These are phyloP conservation scores for Pleurotus tuoliensis DNA, from an alignment of 768 basidiomycete species.

Conservation along the genomic window DNA sequence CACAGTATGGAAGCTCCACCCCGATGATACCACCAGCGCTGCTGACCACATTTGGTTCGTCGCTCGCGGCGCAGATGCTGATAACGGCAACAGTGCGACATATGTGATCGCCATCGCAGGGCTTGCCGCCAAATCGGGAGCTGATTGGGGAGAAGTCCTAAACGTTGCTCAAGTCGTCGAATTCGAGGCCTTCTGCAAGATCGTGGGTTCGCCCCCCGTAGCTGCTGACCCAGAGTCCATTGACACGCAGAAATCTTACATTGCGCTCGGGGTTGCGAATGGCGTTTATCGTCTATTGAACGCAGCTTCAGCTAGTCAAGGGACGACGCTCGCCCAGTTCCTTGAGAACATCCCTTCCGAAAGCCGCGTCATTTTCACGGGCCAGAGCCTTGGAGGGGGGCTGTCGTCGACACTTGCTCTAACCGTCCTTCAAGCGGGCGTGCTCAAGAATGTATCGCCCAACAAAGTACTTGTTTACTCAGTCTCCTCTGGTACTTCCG, in stretches of 20 bases:
- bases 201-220: not conserved
- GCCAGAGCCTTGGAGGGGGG: conserved; percentile 2
- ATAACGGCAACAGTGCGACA: not conserved
- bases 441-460: not conserved
- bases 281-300: conserved; percentile 1
- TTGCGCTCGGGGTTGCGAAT: not conserved
- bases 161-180: not conserved
- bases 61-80: not conserved
- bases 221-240: not conserved
- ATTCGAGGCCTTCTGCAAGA: not conserved
- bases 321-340: not conserved
- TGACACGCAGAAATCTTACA: not conserved
- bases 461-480: not conserved
- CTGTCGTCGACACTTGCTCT: not conserved
- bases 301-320: not conserved
- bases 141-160: not conserved
- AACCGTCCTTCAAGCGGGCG: not conserved
- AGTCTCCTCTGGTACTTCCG: not conserved
- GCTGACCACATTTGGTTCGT: conserved; percentile 5
- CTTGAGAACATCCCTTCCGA: not conserved
- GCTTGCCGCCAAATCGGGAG: not conserved
- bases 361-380: conserved; percentile 3
- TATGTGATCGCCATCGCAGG: conserved; percentile 7
- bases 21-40: not conserved
- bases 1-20: not conserved